Base-by-base conservation (phyloP, 192 early-diverging fungal genomes). In the Lunasporangiospora selenospora region DNA sequence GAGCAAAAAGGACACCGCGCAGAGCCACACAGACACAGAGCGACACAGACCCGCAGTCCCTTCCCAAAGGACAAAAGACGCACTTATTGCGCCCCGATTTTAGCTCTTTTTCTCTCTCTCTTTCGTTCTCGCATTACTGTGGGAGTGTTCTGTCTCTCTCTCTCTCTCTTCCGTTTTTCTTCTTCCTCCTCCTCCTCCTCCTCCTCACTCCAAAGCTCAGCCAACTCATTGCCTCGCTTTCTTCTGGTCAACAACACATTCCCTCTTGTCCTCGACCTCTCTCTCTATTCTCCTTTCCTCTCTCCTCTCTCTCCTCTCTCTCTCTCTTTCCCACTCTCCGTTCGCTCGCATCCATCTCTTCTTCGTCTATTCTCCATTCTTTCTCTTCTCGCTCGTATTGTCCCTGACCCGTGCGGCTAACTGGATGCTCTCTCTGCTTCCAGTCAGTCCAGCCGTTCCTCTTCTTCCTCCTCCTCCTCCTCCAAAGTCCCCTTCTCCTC, bases 131-230 rank as follows among this genome's bases (percentile, higher is more conserved):
- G n/a, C 21, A 8, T 19, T 48, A 27, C 30, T 45, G 44, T 23
- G 44, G 16, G 44, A 10, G 44, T 45, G 21, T 45, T 23, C 32
- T 31, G 11, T 9, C 10, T 50, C 19, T 31, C 16, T 50, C 32
- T 50, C 27, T 30, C 48, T 29, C 47, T 49, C 27, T 24, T 49
- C 47, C 47, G 26, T 49, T 49, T 49, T 30, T 1, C 21, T 49
- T 4, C 26, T 29, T 49, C 31, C 15, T n/a, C 27, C 47, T 49
- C n/a, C 31, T 49, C 24, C 27, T 29, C n/a, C 31, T 49, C 47
- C 31, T 29, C n/a, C 47, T 49, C 27, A n/a, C n/a, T n/a, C n/a
- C n/a, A n/a, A n/a, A n/a, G n/a, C n/a, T n/a, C n/a, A n/a, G n/a
- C n/a, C n/a, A n/a, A n/a, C n/a, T n/a, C n/a, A n/a, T n/a, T n/a